These are phyloP conservation scores for Kwoniella botswanensis DNA, from an alignment of 768 basidiomycete species.

Conservation along the genomic window DNA sequence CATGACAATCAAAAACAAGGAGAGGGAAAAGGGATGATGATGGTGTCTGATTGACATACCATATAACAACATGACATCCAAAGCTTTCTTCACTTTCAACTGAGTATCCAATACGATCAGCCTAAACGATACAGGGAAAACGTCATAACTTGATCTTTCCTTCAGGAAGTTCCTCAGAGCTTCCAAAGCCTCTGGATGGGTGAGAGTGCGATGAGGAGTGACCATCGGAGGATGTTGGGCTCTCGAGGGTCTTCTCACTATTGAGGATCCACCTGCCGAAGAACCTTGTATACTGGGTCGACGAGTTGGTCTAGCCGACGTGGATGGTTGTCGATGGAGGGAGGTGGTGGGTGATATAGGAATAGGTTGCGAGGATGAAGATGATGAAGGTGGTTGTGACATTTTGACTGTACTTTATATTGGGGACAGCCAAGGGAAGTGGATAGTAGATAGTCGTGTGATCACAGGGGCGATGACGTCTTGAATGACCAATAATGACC, in stretches of 20 bases:
- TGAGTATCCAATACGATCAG: slow-evolving; percentile 96
- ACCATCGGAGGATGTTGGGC: slow-evolving; percentile 46
- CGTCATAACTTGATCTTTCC: slow-evolving; percentile 87
- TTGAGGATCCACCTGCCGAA: slow-evolving; percentile 6
- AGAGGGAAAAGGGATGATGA: no score
- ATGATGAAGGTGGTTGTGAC: slow-evolving; percentile 16
- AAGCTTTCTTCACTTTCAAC: slow-evolving; percentile 91
- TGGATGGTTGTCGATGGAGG: slow-evolving; percentile 16
- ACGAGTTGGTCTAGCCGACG: slow-evolving; percentile 19
- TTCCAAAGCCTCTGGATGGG: slow-evolving; percentile 59
- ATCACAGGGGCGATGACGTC: neutral
- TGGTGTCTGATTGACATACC: no score
- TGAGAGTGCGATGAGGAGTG: slow-evolving; percentile 28
- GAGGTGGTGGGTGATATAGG: slow-evolving; percentile 28
- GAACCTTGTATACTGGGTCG: slow-evolving; percentile 14
- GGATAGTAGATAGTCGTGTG: neutral
- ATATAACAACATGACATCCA: slow-evolving; percentile 74
- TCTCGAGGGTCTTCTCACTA: slow-evolving; percentile 37
- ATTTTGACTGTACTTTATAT: slow-evolving; percentile 6
- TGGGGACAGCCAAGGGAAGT: neutral
- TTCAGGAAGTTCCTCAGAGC: slow-evolving; percentile 80
- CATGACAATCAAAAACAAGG: no score
- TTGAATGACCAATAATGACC: neutral
- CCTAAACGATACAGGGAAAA: slow-evolving; percentile 94
- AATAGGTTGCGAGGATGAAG: slow-evolving; percentile 17